A percentile compares a stretch with the other conserved stretches of the same genome.
phyloP scores from a whole-genome alignment of 2,329 filamentous ascomycete species.

The Phoma sp. region DNA sequence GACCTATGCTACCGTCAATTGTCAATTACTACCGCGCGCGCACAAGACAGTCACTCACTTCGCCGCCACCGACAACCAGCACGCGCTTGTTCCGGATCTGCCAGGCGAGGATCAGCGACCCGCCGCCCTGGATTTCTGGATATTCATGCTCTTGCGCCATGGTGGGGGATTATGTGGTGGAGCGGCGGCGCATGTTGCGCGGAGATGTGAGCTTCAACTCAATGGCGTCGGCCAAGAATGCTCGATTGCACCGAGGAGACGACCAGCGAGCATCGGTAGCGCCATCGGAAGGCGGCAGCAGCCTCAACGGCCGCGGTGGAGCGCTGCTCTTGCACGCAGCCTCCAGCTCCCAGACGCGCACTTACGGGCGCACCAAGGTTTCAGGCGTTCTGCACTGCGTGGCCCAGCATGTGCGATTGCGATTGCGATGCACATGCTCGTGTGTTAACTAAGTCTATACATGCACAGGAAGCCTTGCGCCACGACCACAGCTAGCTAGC shows the following conservation, averaged over 20 bases:
- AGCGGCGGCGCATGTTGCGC: constrained; percentile 23
- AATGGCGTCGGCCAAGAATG: constrained; percentile 18
- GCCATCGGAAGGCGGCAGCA: constrained; percentile 1
- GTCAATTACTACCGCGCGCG: constrained; percentile 30
- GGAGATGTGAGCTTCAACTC: constrained; percentile 29
- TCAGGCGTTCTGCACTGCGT: constrained; percentile 8
- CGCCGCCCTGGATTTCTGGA: constrained; percentile 84
- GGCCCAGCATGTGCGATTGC: constrained; percentile 11
- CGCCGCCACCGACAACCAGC: constrained; percentile 92
- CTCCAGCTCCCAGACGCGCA: background rate
- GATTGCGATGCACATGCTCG: background rate
- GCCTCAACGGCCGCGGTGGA: background rate
- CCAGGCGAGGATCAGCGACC: constrained; percentile 94
- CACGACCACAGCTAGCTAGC: constrained; percentile 26
- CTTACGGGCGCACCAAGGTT: background rate
- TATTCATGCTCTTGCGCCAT: constrained; percentile 61
- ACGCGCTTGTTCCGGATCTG: constrained; percentile 88
- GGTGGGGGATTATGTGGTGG: constrained; percentile 24
- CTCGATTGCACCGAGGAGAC: constrained; percentile 8
- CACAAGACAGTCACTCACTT: constrained; percentile 63
- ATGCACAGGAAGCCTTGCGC: constrained; percentile 26
- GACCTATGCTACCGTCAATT: constrained; percentile 67
- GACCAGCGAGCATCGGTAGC: background rate
- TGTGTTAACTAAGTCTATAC: too few species aligned
- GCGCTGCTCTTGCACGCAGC: too few species aligned